Conservation (phyloP, 768 basidiomycete species). For the Lentinus brumalis region DNA sequence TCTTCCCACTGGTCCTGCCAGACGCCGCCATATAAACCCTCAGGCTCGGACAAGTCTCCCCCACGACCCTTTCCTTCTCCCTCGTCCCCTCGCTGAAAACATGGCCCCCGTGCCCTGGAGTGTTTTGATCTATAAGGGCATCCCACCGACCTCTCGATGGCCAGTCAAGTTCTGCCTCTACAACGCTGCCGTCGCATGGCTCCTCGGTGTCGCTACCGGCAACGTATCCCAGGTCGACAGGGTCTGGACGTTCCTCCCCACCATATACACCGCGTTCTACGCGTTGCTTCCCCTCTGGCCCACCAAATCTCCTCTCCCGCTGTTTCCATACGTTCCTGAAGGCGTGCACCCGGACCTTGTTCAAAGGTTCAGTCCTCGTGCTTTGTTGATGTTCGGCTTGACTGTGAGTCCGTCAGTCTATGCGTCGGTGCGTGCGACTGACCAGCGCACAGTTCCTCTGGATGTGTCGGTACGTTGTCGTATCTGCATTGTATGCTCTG, state of each 20-base stretch:
- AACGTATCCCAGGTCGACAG: conserved; percentile 91
- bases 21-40: neutral
- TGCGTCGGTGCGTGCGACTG: neutral
- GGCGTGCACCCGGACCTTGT: conserved; percentile 35
- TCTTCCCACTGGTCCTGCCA: neutral
- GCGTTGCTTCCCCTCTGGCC: conserved; percentile 72
- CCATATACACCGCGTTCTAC: conserved; percentile 81
- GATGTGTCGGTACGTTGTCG: conserved; percentile 26
- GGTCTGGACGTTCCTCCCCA: conserved; percentile 71
- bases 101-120: conserved; percentile 18
- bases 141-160: conserved; percentile 42
- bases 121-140: conserved; percentile 17
- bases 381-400: conserved; percentile 72
- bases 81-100: neutral
- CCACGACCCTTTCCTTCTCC: neutral
- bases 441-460: conserved; percentile 12
- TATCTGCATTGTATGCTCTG: neutral
- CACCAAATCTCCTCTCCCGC: conserved; percentile 39
- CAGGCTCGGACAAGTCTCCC: neutral
- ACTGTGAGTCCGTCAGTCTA: conserved; percentile 42
- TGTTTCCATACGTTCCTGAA: conserved; percentile 60
- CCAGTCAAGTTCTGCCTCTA: conserved; percentile 63
- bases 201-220: conserved; percentile 65
- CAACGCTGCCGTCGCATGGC: conserved; percentile 49
- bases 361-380: conserved; percentile 66